These are phyloP conservation scores for Reutealis trisperma DNA, from an alignment of 345 rosid species.

Conservation along the genomic window DNA sequence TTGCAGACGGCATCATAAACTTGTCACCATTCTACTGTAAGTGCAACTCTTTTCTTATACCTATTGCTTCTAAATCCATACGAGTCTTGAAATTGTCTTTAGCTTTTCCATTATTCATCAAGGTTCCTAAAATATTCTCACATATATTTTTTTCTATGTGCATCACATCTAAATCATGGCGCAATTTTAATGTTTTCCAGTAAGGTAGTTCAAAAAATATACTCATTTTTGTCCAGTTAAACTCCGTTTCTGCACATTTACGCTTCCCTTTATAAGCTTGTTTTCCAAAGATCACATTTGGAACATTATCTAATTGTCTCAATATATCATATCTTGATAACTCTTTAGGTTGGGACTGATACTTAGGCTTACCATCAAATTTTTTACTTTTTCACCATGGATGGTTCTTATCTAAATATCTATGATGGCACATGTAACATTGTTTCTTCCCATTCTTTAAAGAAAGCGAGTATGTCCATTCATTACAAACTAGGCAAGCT, in stretches of 20 bases:
- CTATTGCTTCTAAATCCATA: not conserved
- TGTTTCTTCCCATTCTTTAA: no score
- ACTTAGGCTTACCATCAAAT: not conserved
- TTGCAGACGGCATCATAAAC: not conserved
- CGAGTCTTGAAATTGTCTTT: not conserved
- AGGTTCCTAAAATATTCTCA: not conserved
- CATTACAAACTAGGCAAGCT: no score
- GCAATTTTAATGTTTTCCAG: not conserved
- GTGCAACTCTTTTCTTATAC: conserved; percentile 3
- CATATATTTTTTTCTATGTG: not conserved
- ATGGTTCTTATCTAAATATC: not conserved
- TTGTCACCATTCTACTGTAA: not conserved
- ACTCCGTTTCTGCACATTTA: not conserved
- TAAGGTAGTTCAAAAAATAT: not conserved
- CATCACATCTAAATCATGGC: not conserved
- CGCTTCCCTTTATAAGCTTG: not conserved
- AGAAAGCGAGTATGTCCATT: no score
- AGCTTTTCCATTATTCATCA: not conserved
- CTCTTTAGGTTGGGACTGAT: not conserved
- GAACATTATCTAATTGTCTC: not conserved
- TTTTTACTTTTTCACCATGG: conserved; percentile 1
- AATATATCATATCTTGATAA: not conserved
- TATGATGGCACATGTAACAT: not conserved
- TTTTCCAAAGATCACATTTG: not conserved
- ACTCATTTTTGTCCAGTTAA: conserved; percentile 1